A percentile compares a stretch with the other conserved stretches of the same genome.
phyloP scores from a whole-genome alignment of 345 rosid genomes.

The Adansonia digitata region DNA sequence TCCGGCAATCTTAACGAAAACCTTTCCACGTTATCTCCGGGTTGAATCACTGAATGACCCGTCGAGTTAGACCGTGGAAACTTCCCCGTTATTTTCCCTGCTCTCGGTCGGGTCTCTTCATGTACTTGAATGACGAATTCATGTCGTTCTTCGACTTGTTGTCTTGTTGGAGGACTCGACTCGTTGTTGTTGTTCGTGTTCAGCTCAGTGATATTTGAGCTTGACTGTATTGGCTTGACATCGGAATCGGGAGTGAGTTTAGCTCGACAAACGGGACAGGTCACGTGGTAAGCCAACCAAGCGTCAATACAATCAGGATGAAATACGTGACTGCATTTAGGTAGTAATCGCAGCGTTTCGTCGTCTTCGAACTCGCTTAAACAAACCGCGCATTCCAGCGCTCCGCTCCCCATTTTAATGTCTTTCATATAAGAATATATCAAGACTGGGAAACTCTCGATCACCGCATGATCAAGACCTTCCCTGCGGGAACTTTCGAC shows the following conservation, averaged over 20 bases:
- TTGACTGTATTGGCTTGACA: background rate
- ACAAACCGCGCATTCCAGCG: conserved; percentile 54
- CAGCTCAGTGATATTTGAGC: background rate
- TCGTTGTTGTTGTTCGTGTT: background rate
- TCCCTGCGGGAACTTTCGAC: conserved; percentile 1
- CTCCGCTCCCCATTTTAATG: conserved; percentile 35
- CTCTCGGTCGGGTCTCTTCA: conserved; percentile 17
- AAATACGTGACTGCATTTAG: conserved; percentile 52
- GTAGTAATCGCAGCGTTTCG: conserved; percentile 38
- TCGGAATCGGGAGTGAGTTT: conserved; percentile 29
- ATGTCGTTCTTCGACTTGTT: conserved; percentile 1
- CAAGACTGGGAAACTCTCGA: conserved; percentile 56
- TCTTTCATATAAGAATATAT: conserved; percentile 52
- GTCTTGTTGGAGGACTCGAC: background rate
- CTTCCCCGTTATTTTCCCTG: conserved; percentile 16
- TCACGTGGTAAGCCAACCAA: conserved; percentile 46
- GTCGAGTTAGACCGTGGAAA: conserved; percentile 52
- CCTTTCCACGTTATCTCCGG: conserved; percentile 28
- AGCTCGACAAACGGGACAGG: conserved; percentile 63
- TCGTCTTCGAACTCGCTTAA: conserved; percentile 42
- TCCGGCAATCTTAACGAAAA: conserved; percentile 49
- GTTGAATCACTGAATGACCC: conserved; percentile 43
- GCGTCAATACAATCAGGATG: conserved; percentile 49
- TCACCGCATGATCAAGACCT: conserved; percentile 45
- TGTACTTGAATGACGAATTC: conserved; percentile 29